Evolutionary conservation across 2,329 filamentous ascomycete species (phyloP), one percentile per base, ranked within the genome.

Genomic region (Talaromyces sp.): DNA sequence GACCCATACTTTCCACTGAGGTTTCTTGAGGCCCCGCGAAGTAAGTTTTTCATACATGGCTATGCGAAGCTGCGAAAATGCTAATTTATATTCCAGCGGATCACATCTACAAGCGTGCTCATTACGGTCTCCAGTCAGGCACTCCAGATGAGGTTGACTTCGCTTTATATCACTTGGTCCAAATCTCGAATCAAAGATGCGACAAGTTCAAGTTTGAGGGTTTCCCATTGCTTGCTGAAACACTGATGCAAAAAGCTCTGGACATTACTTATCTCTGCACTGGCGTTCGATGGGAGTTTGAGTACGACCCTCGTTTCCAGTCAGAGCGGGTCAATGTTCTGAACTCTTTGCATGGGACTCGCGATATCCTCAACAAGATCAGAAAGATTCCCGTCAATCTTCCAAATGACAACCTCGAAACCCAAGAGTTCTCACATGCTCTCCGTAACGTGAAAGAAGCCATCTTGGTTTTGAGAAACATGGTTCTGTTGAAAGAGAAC

Each of bases 121-220:
- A 96, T 33, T 86, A 92, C 62, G 87, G 92, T 4, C 77, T 99
- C 22, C 88, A 89, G 57, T 96, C 91, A 13, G 85, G 85, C 2
- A 84, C 96, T 22, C 82, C 83, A 3, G 82, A 86, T 11, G 93
- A 99, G 69, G 89, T 97, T 65, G 86, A 90, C n/a, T 97, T 95
- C 73, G 93, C 91, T 0, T 78, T 97, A 10, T 91, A 96, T 64
- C 93, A 97, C 65, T 77, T 55, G 3, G 91, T 97, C 54, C 96
- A 96, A 70, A 97, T 97, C 24, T 97, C 92, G 0, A 94, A 88
- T 67, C 92, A 97, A 71, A 85, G 92, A 39, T 93, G 93, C 41
- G 94, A 97, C 70, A 96, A 96, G 72, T 97, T 96, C 75, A 89
- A 90, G 55, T 97, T 97, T 61, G 91, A 96, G 63, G 89, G 90